Percentiles rank a stretch among this genome's conserved stretches.
These are phyloP conservation scores for Solanum hybrid DNA, from an alignment of 305 asterid genomes.

Conservation along the genomic window DNA sequence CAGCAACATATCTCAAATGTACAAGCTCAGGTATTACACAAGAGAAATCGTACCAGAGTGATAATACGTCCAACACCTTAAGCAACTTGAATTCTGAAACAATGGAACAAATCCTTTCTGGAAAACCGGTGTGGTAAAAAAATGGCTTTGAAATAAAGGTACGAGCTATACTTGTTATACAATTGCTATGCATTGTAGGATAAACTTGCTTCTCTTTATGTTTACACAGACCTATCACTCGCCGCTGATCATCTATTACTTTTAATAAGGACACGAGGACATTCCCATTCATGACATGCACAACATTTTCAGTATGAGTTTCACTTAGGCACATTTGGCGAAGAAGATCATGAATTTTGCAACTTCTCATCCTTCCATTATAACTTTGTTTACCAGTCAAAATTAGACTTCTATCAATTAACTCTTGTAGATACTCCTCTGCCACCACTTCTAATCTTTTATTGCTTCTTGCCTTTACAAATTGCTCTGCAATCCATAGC, in stretches of 20 bases:
- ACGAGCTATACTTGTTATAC: neutral
- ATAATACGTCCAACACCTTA: neutral
- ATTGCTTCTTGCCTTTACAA: neutral
- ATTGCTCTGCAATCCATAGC: neutral
- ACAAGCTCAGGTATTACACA: neutral
- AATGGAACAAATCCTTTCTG: neutral
- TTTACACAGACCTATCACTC: neutral
- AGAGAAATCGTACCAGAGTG: neutral
- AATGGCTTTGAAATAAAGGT: neutral
- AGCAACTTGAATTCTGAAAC: neutral
- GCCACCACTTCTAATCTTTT: neutral
- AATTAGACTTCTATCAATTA: neutral
- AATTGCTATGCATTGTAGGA: neutral
- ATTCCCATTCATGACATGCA: neutral
- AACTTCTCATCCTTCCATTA: neutral
- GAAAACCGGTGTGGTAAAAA: too few species aligned
- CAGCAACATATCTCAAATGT: neutral
- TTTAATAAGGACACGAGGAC: neutral
- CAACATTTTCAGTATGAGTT: neutral
- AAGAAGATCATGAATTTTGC: neutral
- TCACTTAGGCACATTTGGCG: neutral
- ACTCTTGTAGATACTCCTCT: neutral
- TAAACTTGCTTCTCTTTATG: neutral
- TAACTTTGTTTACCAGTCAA: rapidly evolving
- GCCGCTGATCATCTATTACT: neutral